Conservation (phyloP, 768 basidiomycete species). For the Tephrocybe sp. region DNA sequence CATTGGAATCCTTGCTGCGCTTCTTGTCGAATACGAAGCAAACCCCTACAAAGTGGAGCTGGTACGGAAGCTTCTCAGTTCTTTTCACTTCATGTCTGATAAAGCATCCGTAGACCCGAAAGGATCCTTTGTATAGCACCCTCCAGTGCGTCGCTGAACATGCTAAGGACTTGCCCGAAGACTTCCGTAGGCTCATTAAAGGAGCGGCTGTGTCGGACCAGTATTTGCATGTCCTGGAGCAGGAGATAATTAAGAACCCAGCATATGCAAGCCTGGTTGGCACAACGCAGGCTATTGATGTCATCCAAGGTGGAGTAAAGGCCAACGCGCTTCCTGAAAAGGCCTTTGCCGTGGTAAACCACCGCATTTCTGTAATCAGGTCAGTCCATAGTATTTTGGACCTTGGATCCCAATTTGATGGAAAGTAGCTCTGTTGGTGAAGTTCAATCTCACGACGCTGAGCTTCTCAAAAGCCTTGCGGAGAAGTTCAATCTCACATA, state of each 20-base stretch:
- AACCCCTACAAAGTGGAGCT: slow-evolving; percentile 56
- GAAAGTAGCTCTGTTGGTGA: slow-evolving; percentile 38
- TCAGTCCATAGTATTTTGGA: slow-evolving; percentile 16
- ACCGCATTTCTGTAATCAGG: slow-evolving; percentile 66
- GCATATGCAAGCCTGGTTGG: slow-evolving; percentile 45
- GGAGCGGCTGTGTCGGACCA: slow-evolving; percentile 45
- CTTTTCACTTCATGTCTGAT: background rate
- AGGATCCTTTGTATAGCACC: slow-evolving; percentile 54
- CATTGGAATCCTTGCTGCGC: slow-evolving; percentile 75
- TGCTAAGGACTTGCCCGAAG: slow-evolving; percentile 48
- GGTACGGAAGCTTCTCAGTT: slow-evolving; percentile 27
- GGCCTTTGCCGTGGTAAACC: slow-evolving; percentile 68
- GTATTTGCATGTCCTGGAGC: slow-evolving; percentile 50
- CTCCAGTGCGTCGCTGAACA: slow-evolving; percentile 68
- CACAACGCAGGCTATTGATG: slow-evolving; percentile 78
- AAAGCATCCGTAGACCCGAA: slow-evolving; percentile 38
- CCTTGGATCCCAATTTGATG: background rate
- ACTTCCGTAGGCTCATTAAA: slow-evolving; percentile 45
- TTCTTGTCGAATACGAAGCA: slow-evolving; percentile 67
- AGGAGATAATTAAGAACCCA: slow-evolving; percentile 37
- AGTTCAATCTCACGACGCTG: slow-evolving; percentile 40
- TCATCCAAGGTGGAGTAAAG: slow-evolving; percentile 69
- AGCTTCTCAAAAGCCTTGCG: slow-evolving; percentile 46
- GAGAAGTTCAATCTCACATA: slow-evolving; percentile 55
- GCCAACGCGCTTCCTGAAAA: slow-evolving; percentile 78